Percentiles rank a stretch among this genome's conserved stretches.
These are phyloP conservation scores for Paramecium pentaurelia DNA, from an alignment of 73 alveolate species.

Conservation along the genomic window DNA sequence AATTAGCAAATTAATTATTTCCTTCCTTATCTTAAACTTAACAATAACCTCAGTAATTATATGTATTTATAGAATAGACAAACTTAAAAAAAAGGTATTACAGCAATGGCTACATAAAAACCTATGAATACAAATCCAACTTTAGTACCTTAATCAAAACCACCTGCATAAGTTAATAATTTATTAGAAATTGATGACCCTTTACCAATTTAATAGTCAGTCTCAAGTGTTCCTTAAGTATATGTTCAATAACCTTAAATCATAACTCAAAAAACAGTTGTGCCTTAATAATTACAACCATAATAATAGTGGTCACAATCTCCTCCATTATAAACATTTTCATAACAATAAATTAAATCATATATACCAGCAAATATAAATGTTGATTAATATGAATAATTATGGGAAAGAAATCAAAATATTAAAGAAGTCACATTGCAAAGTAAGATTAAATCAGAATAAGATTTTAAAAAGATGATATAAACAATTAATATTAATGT, in stretches of 20 bases:
- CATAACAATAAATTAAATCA: background rate
- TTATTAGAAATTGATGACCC: conserved; percentile 11
- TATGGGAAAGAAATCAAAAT: conserved; percentile 44
- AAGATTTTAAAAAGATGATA: conserved; percentile 44
- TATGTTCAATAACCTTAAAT: background rate
- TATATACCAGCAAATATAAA: conserved; percentile 29
- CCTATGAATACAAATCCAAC: background rate
- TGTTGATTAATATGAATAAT: conserved; percentile 27
- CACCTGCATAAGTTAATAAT: background rate
- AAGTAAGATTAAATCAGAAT: conserved; percentile 27
- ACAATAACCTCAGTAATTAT: background rate
- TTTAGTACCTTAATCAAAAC: background rate
- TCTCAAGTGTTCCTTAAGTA: background rate
- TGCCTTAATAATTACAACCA: background rate
- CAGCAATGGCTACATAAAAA: background rate
- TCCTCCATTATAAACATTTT: background rate
- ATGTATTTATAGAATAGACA: background rate
- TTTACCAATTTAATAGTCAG: background rate
- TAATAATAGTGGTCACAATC: background rate
- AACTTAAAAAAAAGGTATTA: background rate
- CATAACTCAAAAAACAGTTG: background rate
- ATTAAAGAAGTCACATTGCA: background rate
- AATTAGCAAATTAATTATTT: conserved; percentile 24
- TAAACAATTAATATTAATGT: conserved; percentile 13
- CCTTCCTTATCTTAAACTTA: background rate